Percentiles rank a stretch among this genome's conserved stretches.
Conservation (phyloP, 257 asterid species). For the Solanum corneliomulleri region DNA sequence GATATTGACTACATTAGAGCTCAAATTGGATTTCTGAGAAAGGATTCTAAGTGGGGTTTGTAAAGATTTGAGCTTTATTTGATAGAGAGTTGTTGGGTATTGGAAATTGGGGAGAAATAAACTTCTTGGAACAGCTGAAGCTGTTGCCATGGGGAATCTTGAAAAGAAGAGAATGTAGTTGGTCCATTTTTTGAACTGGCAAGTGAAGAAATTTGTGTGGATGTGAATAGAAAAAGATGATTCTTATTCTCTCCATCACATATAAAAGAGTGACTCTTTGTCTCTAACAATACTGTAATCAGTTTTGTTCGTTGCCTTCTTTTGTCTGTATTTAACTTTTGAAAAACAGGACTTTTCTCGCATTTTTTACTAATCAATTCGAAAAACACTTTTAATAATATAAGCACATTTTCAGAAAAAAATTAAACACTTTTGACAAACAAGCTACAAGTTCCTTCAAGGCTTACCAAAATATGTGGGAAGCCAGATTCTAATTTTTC, state of each 20-base stretch:
- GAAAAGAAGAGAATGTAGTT: slow-evolving; percentile 12
- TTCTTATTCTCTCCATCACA: not conserved
- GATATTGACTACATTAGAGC: slow-evolving; percentile 5
- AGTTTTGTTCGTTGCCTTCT: not conserved
- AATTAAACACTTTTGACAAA: not conserved
- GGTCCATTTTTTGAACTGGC: slow-evolving; percentile 19
- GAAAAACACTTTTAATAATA: not conserved
- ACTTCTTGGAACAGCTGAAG: slow-evolving; percentile 26
- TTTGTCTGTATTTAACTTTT: not conserved
- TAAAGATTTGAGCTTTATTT: not conserved
- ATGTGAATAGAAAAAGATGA: slow-evolving; percentile 13
- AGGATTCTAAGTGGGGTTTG: slow-evolving; percentile 7
- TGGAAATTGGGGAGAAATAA: slow-evolving; percentile 21
- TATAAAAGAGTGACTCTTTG: not conserved
- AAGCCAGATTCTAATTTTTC: not conserved
- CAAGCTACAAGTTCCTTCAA: not conserved
- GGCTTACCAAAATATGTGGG: not conserved
- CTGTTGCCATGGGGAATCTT: slow-evolving; percentile 19
- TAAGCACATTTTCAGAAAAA: not conserved
- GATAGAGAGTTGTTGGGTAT: slow-evolving; percentile 1
- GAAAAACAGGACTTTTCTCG: not conserved
- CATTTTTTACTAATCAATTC: not conserved
- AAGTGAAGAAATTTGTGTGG: slow-evolving; percentile 50
- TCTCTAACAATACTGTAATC: not conserved
- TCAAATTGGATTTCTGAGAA: slow-evolving; percentile 2